Evolutionary conservation across 2,329 filamentous ascomycete genomes (phyloP), one percentile per base, ranked within the genome.

Genomic region (Dryadomyces quercus-mongolicae): DNA sequence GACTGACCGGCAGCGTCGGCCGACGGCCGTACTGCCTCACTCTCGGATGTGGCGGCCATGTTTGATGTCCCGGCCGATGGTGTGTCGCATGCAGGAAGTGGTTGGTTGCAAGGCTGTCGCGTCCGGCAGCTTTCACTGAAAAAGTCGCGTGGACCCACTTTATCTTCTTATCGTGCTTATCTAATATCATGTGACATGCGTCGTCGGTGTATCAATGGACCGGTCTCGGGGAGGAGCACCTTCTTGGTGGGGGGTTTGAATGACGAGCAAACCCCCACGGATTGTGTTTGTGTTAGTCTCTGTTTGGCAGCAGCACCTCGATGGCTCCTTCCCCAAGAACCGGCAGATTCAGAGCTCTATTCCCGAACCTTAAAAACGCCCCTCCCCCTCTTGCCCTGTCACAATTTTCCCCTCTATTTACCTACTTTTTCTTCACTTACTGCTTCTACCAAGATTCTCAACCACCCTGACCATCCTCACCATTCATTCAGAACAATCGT

Each of bases 41-140:
- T 18, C 10, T 46, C 44, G 18, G 51, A 47, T 44, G 42, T 18
- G 20, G 44, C 44, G 31, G 51, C 51, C 51, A 52, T 52, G 49
- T 15, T 15, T 34, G 36, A 40, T 22, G 48, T 50, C 38, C n/a
- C 0, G 12, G 13, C 18, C 8, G 38, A 25, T 13, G 15, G 12
- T 42, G 36, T n/a, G 36, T n/a, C 15, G 38, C 18, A 21, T 2
- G 10, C n/a, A n/a, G n/a, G 25, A 4, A 31, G 25, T 31, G 25
- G 25, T 31, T 4, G 25, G 8, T 31, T 31, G 25, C 25, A 31
- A 31, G 25, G 25, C 25, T 31, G 25, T 31, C 25, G 25, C 25
- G 25, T 31, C 8, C 25, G 25, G 25, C 25, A n/a, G n/a, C n/a
- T n/a, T 31, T 31, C 25, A 8, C 25, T 31, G 25, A 40, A 40